Conservation (phyloP, 305 asterid species). For the Fraxinus sp. region DNA sequence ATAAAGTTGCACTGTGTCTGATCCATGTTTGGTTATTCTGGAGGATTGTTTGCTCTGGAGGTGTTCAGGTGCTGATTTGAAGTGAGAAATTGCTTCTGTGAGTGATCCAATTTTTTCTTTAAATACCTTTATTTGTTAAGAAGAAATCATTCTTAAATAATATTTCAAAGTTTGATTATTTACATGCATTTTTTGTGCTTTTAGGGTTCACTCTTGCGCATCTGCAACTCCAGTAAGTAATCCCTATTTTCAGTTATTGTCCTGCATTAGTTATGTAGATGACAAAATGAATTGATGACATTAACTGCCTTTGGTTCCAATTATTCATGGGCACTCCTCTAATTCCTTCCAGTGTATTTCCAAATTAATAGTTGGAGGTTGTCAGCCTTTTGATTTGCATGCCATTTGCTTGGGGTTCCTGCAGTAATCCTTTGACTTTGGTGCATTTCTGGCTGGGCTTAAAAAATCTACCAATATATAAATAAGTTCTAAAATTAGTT, state of each 20-base stretch:
- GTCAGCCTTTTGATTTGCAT: neutral
- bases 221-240: conserved; percentile 50
- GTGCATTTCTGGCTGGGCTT: neutral
- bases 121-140: conserved; percentile 3
- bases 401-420: conserved; percentile 22
- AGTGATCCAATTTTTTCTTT: conserved; percentile 36
- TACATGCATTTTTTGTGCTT: conserved; percentile 40
- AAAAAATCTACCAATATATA: neutral
- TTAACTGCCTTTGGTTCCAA: neutral
- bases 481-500: neutral
- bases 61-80: conserved; percentile 55
- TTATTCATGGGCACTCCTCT: neutral
- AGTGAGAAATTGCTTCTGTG: conserved; percentile 42
- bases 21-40: conserved; percentile 76
- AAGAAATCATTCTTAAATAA: neutral
- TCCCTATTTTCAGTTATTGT: conserved; percentile 15
- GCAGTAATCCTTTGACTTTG: conserved; percentile 33
- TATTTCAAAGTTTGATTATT: conserved; percentile 22
- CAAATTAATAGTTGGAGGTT: neutral
- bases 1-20: conserved; percentile 52
- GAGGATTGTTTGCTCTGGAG: conserved; percentile 67
- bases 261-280: neutral
- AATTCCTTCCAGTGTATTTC: neutral
- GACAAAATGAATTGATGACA: neutral
- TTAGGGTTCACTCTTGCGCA: conserved; percentile 41